Base-by-base conservation (phyloP, 148 eudicot genomes). In the Persicaria maculosa region DNA sequence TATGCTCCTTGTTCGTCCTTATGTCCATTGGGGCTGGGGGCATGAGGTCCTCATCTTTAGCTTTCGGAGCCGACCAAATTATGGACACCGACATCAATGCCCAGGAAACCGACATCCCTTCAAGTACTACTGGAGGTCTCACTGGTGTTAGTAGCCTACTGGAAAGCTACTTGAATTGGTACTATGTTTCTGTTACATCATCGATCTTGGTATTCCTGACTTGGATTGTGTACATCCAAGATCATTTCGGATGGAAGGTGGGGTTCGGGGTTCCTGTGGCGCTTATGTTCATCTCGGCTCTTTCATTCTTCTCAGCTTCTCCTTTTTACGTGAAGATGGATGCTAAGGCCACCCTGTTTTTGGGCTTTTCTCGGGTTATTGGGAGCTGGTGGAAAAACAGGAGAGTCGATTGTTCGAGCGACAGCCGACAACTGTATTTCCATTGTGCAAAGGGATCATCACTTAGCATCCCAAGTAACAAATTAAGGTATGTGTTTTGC, bases 191-290 rank as follows among this genome's bases (percentile, higher is more conserved):
- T 0, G 47, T 55, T 31, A 20, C 80, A 7, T 53, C 80, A 22
- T 77, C 93, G 1, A 53, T 80, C 36, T 55, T 89, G 17, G 16
- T 89, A 44, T 85, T 85, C 43, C 25, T 84, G 71, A 82, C 83
- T 68, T 72, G 74, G 40, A 62, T 89, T 17, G 93, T 87, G 9
- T 91, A 91, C 74, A 79, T 91, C 57, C 91, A 89, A 81, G 97
- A 91, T 5, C 72, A 82, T 9, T 46, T 79, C 44, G 93, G 93
- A 22, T 91, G 97, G 97, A 57, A 45, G 77, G 61, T 89, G 11
- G 97, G 97, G 6, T 91, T 84, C 62, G 93, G 87, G 7, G 82
- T 89, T 76, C 89, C 91, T 7, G 88, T 64, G 5, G 20, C 78
- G 17, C 77, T 87, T 17, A 84, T 91, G 91, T 46, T 86, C 31